Base-by-base conservation (phyloP, 1,284 basidiomycete genomes). In the Inonotus obliquus region DNA sequence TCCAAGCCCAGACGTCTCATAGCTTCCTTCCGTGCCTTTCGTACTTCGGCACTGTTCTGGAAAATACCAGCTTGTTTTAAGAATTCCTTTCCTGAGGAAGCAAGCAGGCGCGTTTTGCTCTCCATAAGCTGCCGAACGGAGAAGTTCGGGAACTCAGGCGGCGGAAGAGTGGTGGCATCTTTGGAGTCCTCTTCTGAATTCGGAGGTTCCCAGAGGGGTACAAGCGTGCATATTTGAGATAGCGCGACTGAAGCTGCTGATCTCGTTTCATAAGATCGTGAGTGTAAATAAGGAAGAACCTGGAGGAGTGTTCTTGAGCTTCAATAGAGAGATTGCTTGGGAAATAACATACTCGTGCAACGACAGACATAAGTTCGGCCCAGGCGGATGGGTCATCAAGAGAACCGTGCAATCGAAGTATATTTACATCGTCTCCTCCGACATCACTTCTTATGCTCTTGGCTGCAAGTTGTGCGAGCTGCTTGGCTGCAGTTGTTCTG, bases 1-100 rank as follows among this genome's bases (percentile, higher is more conserved):
- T 91, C 90, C 21, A 94, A 81, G 39, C 92, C 89, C 37, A 95
- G 78, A 29, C 92, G 81, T 54, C 84, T 81, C 89, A 93, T 88
- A 54, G 91, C 85, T 72, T 92, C 89, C 72, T 87, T 90, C 14
- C 91, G 83, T 1, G 91, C 91, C 62, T 89, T 89, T 71, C 87
- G 88, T 5, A 92, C 87, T 69, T 92, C 90, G 29, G 82, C 79
- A 1, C 86, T 77, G 62, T 81, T 89, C 9, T 86, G 80, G 48
- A 90, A 78, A 61, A 89, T 86, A 9, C 84, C 86, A 3, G 81
- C 73, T 0, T 87, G 88, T 67, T 86, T 90, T 21, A 77, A 72
- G 67, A 93, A 96, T 72, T 96, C 93, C 67, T 91, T 93, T 1
- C 94, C 93, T 0, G 92, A 92, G 0, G 92, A 95, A 0, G 92